Evolutionary conservation across 176 grass and related monocot genomes (phyloP).

Genomic region (Hsuehochloa calcarea): DNA sequence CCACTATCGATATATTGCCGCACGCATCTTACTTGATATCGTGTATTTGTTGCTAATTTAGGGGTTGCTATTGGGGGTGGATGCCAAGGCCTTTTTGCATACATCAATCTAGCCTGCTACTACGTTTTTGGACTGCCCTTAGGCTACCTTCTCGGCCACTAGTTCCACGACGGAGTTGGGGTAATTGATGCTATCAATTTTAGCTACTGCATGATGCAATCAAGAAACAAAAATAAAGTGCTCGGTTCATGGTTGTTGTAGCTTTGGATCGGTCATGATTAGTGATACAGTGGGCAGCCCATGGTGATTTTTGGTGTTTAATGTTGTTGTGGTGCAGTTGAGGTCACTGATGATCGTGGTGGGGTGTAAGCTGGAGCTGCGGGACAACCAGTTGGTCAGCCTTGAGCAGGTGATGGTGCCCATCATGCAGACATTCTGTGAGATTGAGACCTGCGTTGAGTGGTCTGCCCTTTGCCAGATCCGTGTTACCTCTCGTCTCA

Average conservation of each 20-base stretch:
- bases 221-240: no score
- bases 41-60: background rate
- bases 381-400: constrained; percentile 77
- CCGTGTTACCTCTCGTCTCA: constrained; percentile 43
- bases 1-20: no score
- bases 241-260: background rate
- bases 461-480: constrained; percentile 92
- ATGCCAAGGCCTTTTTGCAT: constrained; percentile 63
- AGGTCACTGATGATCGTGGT: constrained; percentile 79
- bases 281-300: background rate
- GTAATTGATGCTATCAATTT: constrained; percentile 18
- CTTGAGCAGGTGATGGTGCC: constrained; percentile 86
- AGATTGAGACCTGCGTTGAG: constrained; percentile 96
- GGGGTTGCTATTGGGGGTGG: constrained; percentile 63
- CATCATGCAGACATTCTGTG: constrained; percentile 87
- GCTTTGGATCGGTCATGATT: background rate
- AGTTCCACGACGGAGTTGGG: constrained; percentile 39
- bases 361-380: constrained; percentile 84
- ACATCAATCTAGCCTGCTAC: constrained; percentile 70
- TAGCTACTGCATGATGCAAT: background rate
- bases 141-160: constrained; percentile 48
- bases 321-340: constrained; percentile 38
- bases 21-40: no score
- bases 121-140: constrained; percentile 49
- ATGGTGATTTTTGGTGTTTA: constrained; percentile 18